A percentile compares a stretch with the other conserved stretches of the same genome.
Conservation (phyloP, 257 asterid species). For the Coffea canephora region DNA sequence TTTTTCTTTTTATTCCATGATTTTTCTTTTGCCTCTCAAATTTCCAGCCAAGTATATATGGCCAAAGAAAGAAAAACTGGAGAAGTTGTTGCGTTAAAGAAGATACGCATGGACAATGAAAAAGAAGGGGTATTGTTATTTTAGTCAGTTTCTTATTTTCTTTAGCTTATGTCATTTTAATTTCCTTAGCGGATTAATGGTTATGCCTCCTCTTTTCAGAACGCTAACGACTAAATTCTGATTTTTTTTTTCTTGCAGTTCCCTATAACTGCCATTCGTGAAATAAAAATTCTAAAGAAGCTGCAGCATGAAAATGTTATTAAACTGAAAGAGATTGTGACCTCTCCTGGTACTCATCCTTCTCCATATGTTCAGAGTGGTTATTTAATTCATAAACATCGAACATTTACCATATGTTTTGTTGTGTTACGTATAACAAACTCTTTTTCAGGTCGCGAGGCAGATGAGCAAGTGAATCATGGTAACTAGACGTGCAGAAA, state of each 20-base stretch:
- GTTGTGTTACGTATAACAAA: slow-evolving; percentile 20
- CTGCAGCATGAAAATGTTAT: slow-evolving; percentile 87
- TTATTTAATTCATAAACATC: slow-evolving; percentile 16
- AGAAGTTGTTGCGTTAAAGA: slow-evolving; percentile 90
- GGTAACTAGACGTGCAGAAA: slow-evolving; percentile 38
- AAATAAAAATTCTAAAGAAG: slow-evolving; percentile 88
- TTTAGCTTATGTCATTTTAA: background rate
- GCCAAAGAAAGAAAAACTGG: slow-evolving; percentile 83
- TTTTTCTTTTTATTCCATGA: background rate
- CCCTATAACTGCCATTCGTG: slow-evolving; percentile 93
- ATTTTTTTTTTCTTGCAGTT: slow-evolving; percentile 49
- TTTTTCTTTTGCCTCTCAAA: slow-evolving; percentile 1
- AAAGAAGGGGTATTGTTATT: slow-evolving; percentile 83
- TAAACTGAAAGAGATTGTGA: slow-evolving; percentile 87
- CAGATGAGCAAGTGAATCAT: slow-evolving; percentile 54
- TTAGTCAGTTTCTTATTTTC: slow-evolving; percentile 15
- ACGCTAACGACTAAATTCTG: slow-evolving; percentile 9
- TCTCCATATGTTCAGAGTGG: slow-evolving; percentile 12
- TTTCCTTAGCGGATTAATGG: slow-evolving; percentile 10
- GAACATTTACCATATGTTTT: slow-evolving; percentile 1
- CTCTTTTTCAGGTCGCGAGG: slow-evolving; percentile 64
- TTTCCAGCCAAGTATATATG: slow-evolving; percentile 84
- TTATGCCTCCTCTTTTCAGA: background rate
- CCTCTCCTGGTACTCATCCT: slow-evolving; percentile 69
- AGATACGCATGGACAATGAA: slow-evolving; percentile 97